phyloP scores from a whole-genome alignment of 805 yeast genomes.

The Kuraishia piskuri region DNA sequence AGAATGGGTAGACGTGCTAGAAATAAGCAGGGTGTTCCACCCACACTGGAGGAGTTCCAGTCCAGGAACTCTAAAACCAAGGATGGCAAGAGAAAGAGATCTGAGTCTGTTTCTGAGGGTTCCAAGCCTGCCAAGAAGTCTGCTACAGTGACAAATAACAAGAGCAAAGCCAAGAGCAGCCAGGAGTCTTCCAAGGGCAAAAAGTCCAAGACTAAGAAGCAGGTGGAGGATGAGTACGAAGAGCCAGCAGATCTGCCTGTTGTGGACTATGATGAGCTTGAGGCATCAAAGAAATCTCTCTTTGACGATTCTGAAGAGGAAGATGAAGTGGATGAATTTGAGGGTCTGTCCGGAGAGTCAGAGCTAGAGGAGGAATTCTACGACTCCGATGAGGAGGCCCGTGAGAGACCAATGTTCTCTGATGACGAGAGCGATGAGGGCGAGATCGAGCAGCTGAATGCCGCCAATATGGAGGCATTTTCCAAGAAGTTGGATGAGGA shows the following conservation, averaged over 20 bases:
- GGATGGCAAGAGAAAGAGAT: slow-evolving; percentile 25
- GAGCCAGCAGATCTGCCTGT: slow-evolving; percentile 46
- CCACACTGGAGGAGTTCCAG: slow-evolving; percentile 76
- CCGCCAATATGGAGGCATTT: slow-evolving; percentile 75
- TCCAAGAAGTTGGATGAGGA: slow-evolving; percentile 58
- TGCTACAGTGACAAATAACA: slow-evolving; percentile 14
- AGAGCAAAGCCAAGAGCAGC: slow-evolving; percentile 19
- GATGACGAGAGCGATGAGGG: slow-evolving; percentile 62
- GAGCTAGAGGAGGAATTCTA: slow-evolving; percentile 32
- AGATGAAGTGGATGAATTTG: slow-evolving; percentile 11
- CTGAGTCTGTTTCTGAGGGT: slow-evolving; percentile 19
- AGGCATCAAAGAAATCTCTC: slow-evolving; percentile 62
- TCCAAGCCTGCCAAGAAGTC: slow-evolving; percentile 18
- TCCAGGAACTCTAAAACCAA: slow-evolving; percentile 28
- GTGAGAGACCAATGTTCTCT: slow-evolving; percentile 69
- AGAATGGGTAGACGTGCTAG: slow-evolving; percentile 88
- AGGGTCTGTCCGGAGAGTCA: slow-evolving; percentile 19
- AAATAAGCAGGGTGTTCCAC: slow-evolving; percentile 91
- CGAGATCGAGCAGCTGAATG: slow-evolving; percentile 65
- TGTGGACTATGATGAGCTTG: slow-evolving; percentile 58
- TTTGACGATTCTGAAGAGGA: slow-evolving; percentile 71
- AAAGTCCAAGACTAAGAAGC: slow-evolving; percentile 16
- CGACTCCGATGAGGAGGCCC: slow-evolving; percentile 57
- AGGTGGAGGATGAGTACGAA: slow-evolving; percentile 27
- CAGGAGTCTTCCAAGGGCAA: slow-evolving; percentile 14